Evolutionary conservation across 371 early-diverging fungal species (phyloP), one percentile per base, ranked within the genome.

Genomic region (Mortierella sp.): DNA sequence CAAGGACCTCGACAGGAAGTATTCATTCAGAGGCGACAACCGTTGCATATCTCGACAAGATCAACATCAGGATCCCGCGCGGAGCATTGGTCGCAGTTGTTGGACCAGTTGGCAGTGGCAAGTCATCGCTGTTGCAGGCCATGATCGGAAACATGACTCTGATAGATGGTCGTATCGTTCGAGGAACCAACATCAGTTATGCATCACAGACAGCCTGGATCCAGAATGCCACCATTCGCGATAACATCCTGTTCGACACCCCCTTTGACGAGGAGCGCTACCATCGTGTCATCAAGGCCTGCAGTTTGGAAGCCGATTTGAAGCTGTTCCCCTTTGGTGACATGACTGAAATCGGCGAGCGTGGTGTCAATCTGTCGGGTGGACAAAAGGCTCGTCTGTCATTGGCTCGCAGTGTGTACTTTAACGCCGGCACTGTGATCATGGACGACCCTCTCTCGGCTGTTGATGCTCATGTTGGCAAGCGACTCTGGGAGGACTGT

Each of bases 331-430:
- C 89, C 1, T 88, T 65, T 70, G 98, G 98, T 21, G 98, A 99
- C 84, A 74, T 88, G 79, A 97, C 98, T 0, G 96, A 97, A 88
- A 93, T 98, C 58, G 98, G 98, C 72, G 98, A 97, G 85, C 93
- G 94, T 75, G 98, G 97, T 19, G 92, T 97, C 28, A 96, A 95
- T 11, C 82, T 98, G 21, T 96, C 96, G 55, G 98, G 99, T 70
- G 98, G 98, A 0, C 96, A 97, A 86, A 94, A 94, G 83, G 96
- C 96, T 85, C 90, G 97, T 79, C 84, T 90, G 48, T 84, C 84
- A 0, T 48, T 89, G 63, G 89, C 89, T 10, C 77, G 91, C 13
- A 88, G 90, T 45, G 89, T 90, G 7, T 89, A 91, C 73, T 81
- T 85, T 79, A 80, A 91, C 38, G 89, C 90, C 55, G 95, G 94